Evolutionary conservation across 2,329 filamentous ascomycete species (phyloP).

Genomic region (Colletotrichum ledebouriae): DNA sequence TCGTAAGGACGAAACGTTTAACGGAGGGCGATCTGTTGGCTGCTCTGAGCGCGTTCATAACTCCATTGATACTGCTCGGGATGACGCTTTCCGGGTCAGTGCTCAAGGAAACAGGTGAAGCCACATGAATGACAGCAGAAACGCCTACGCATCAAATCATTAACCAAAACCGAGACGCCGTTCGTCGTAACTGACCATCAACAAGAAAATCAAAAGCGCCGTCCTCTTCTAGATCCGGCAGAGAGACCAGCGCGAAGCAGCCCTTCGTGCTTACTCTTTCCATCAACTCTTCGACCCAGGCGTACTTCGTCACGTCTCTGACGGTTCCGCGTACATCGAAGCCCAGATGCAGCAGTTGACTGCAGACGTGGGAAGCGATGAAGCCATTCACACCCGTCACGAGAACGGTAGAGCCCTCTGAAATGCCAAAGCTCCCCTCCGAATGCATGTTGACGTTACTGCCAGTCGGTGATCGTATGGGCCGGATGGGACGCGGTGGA

Average conservation of each 20-base stretch:
- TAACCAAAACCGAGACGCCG: background rate
- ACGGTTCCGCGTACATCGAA: conserved; percentile 57
- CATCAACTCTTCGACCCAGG: conserved; percentile 48
- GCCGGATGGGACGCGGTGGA: background rate
- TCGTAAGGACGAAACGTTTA: conserved; percentile 56
- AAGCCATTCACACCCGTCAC: conserved; percentile 60
- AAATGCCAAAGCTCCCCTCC: conserved; percentile 30
- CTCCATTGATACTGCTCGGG: conserved; percentile 49
- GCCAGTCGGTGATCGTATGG: conserved; percentile 3
- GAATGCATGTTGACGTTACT: conserved; percentile 27
- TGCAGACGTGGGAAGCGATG: conserved; percentile 56
- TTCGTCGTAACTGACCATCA: conserved; percentile 44
- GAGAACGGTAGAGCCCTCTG: conserved; percentile 46
- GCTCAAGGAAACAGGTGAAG: conserved; percentile 51
- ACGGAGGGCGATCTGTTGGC: conserved; percentile 53
- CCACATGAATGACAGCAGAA: conserved; percentile 48
- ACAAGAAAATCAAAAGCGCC: conserved; percentile 47
- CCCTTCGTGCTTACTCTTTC: conserved; percentile 49
- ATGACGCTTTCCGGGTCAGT: conserved; percentile 57
- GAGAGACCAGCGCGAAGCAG: conserved; percentile 50
- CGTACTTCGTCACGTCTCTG: conserved; percentile 48
- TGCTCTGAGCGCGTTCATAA: conserved; percentile 50
- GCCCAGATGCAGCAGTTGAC: conserved; percentile 52
- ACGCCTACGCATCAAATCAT: conserved; percentile 8
- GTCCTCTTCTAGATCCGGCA: conserved; percentile 51